phyloP scores from a whole-genome alignment of 208 protist genomes.

The Trypanosoma mega region DNA sequence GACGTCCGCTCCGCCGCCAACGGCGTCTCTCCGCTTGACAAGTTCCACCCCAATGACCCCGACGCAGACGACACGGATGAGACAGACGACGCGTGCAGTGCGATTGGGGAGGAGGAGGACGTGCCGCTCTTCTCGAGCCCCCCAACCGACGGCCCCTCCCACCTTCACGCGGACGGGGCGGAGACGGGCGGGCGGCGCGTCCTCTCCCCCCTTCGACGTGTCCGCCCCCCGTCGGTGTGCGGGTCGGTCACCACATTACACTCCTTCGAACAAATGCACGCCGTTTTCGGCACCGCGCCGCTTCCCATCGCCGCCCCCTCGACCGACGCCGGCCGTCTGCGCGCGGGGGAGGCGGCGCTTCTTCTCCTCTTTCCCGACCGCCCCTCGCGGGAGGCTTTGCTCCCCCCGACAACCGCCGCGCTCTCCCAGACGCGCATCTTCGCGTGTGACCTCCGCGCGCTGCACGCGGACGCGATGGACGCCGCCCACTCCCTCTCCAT shows the following conservation, averaged over 20 bases:
- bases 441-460: conserved; percentile 41
- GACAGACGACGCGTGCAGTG: no score
- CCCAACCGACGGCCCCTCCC: no score
- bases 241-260: conserved; percentile 45
- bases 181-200: not conserved
- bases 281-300: conserved; percentile 3
- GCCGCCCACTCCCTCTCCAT: no score
- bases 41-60: no score
- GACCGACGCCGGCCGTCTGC: conserved; percentile 16
- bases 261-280: conserved; percentile 28
- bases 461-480: conserved; percentile 12
- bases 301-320: not conserved
- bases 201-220: not conserved
- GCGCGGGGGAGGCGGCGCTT: conserved; percentile 61
- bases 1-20: no score
- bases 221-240: not conserved
- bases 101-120: no score
- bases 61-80: no score
- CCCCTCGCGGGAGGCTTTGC: conserved; percentile 24
- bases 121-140: no score
- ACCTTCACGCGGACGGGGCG: not conserved
- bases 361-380: conserved; percentile 46
- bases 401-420: conserved; percentile 38
- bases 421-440: conserved; percentile 66
- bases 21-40: no score